Base-by-base conservation (phyloP, 495 filamentous ascomycete genomes). In the Friedmanniomyces simplex region DNA sequence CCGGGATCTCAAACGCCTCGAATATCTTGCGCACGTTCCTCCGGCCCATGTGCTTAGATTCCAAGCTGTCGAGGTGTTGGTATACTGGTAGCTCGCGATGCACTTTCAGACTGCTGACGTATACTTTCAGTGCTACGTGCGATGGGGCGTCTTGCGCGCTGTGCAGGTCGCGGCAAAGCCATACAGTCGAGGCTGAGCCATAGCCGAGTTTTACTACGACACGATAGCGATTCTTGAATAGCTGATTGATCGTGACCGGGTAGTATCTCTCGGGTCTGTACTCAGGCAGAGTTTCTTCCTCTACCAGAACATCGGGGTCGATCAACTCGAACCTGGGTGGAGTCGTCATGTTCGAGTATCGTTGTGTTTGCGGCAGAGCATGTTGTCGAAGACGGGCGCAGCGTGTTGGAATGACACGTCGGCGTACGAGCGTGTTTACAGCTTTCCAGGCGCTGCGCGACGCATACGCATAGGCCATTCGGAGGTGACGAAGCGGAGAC, bases 111-210 rank as follows among this genome's bases (percentile, higher is more conserved):
- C 56, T 4, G 30, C 32, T 51, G 18, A 26, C 16, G 22, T 49
- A 52, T 6, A 37, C 22, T 20, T 55, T 55, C 24, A 55, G 24
- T 32, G 52, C 37, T 5, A 46, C 22, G 41, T 18, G 67, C 11
- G 43, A 6, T 47, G 13, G 14, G 8, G 6, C 20, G 3, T 24
- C 46, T 16, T 22, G 46, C 11, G 7, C 72, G 62, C 69, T 73
- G 73, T 69, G 63, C 50, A 81, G 68, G 71, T 80, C 77, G 28
- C 71, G 71, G 50, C 72, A 74, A 25, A 82, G 69, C 77, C 77
- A 79, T 16, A 74, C 68, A 1, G 75, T 78, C 10, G 75, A 78
- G 32, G 49, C 63, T 6, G 65, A 61, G 1, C 75, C 76, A 63
- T 66, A 77, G 20, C 76, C 75, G 21, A 80, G 64, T 60, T 80